A percentile compares a stretch with the other conserved stretches of the same genome.
Conservation (phyloP, 345 rosid genomes). For the Syzygium oleosum region DNA sequence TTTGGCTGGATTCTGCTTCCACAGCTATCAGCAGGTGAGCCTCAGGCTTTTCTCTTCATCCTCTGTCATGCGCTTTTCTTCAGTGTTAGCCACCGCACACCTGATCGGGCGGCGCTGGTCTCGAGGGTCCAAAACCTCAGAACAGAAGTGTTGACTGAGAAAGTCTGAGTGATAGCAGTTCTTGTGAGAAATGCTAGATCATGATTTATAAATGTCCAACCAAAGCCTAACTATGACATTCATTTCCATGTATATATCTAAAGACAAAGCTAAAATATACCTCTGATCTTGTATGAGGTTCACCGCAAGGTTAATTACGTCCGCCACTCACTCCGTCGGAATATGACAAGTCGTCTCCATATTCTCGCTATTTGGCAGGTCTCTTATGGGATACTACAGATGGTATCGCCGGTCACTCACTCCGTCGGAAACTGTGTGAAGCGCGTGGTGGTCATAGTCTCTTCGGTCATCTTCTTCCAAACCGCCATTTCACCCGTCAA, state of each 20-base stretch:
- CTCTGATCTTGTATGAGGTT: not conserved
- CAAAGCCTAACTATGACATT: not conserved
- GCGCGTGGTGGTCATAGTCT: conserved; percentile 71
- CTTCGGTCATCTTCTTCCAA: conserved; percentile 65
- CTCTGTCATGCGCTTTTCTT: not conserved
- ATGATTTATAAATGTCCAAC: not conserved
- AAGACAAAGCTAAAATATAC: not conserved
- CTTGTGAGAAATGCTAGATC: not conserved
- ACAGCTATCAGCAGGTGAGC: conserved; percentile 72
- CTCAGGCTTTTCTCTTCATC: not conserved
- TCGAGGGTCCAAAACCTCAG: not conserved
- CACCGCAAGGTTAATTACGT: not conserved
- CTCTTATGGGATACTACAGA: conserved; percentile 62
- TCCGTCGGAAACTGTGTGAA: conserved; percentile 83
- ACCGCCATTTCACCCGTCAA: conserved; percentile 56
- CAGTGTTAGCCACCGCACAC: not conserved
- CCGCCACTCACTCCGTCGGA: not conserved
- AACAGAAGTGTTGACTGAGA: not conserved
- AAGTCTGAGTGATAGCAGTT: not conserved
- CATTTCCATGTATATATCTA: not conserved
- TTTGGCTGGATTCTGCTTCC: conserved; percentile 68
- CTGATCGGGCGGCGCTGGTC: not conserved
- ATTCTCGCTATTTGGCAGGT: conserved; percentile 29
- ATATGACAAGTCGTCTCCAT: not conserved
- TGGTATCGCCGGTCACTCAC: conserved; percentile 82